Conservation (phyloP, 108 stramenopile species). For the Schizochytrium sp. region DNA sequence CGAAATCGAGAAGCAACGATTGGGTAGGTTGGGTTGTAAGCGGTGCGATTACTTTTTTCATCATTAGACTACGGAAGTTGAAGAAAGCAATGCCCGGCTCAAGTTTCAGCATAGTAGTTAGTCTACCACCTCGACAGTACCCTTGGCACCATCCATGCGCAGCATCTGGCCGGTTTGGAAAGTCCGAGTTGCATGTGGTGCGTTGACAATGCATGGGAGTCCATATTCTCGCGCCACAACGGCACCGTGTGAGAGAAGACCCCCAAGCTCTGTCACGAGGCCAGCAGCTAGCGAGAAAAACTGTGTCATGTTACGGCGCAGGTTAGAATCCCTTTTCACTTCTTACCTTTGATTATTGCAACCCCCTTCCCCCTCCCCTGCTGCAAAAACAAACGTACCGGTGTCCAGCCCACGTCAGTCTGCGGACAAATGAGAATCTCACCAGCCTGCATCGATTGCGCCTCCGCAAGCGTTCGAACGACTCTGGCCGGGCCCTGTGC, state of each 20-base stretch:
- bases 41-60: no score
- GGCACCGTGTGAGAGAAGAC: background rate
- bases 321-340: background rate
- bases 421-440: background rate
- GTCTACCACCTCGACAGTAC: background rate
- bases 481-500: background rate
- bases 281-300: background rate
- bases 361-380: background rate
- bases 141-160: background rate
- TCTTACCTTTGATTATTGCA: background rate
- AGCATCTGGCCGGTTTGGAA: background rate
- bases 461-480: background rate
- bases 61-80: no score
- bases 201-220: background rate
- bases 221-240: background rate
- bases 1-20: no score
- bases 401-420: background rate
- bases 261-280: background rate
- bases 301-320: background rate
- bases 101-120: background rate
- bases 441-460: background rate
- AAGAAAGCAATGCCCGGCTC: no score
- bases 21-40: no score
- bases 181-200: background rate
- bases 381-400: background rate